Percentiles rank a stretch among this genome's conserved stretches.
These are phyloP conservation scores for Oxyria digyna DNA, from an alignment of 148 eudicot genomes.

Conservation along the genomic window DNA sequence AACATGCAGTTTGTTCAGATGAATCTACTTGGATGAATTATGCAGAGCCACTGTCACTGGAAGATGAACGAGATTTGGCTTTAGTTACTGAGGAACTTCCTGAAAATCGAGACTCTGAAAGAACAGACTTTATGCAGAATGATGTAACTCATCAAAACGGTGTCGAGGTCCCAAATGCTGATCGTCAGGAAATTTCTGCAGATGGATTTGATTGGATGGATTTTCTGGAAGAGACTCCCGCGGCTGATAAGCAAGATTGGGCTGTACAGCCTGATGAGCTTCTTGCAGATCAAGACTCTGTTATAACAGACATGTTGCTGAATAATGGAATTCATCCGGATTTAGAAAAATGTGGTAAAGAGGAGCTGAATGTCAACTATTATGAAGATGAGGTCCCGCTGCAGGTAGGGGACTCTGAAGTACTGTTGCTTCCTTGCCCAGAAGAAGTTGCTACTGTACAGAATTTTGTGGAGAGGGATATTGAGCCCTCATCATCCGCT, in stretches of 20 bases:
- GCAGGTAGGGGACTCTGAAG: constrained; percentile 38
- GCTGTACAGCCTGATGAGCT: constrained; percentile 12
- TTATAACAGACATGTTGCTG: constrained; percentile 16
- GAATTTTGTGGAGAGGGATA: constrained; percentile 17
- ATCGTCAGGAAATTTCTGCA: constrained; percentile 5
- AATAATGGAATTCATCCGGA: background rate
- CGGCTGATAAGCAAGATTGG: constrained; percentile 18
- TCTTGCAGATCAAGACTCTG: constrained; percentile 16
- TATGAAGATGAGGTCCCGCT: constrained; percentile 32
- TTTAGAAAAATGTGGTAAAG: constrained; percentile 14
- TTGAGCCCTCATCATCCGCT: constrained; percentile 25
- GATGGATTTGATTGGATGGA: constrained; percentile 24
- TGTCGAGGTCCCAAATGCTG: constrained; percentile 13
- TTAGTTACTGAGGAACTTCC: constrained; percentile 10
- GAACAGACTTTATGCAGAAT: constrained; percentile 14
- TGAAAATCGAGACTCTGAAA: constrained; percentile 15
- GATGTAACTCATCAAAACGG: background rate
- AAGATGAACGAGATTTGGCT: constrained; percentile 14
- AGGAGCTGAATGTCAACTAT: constrained; percentile 19
- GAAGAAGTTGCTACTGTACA: constrained; percentile 26
- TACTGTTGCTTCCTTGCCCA: constrained; percentile 48
- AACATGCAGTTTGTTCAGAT: constrained; percentile 15
- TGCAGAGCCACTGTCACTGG: constrained; percentile 18
- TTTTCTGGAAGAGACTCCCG: constrained; percentile 18
- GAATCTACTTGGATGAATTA: constrained; percentile 30